Base-by-base conservation (phyloP, 306 rosid species). In the Vicia faba region DNA sequence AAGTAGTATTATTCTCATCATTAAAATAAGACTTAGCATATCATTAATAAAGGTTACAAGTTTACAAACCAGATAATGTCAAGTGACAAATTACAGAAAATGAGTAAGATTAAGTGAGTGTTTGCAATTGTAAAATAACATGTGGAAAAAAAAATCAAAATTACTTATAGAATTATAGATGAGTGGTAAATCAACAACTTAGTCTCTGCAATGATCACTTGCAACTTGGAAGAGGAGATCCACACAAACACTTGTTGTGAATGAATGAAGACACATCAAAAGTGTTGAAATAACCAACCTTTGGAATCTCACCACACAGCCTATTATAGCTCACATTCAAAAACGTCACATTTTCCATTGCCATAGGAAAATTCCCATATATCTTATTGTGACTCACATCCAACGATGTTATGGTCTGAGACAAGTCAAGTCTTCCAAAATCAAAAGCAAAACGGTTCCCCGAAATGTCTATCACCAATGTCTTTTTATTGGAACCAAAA, bases 251-350 rank as follows among this genome's bases (percentile, higher is more conserved):
- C 38, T 64, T 57, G 56, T 84, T 86, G 61, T 82, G 86, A 18
- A 56, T 5, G 11, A 56, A 29, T 0, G 73, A 8, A 0, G 31
- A 50, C n/a, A 13, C 2, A 26, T 75, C 82, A 44, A 43, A 43
- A 10, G 20, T 63, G 13, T 72, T 80, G 54, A 86, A 29, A 31
- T 72, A 31, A 1, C 88, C 88, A 1, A 80, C 84, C 8, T 44
- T 45, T 4, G 87, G 84, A 81, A 86, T 86, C 55, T 72, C 57
- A 29, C 88, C 88, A 29, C 87, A 86, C 19, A 86, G 45, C 49
- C 82, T 66, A 68, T 81, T 86, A 15, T 86, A 86, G 18, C 92
- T 86, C 16, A 84, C 85, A 36, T 86, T 84, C 31, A 86, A 38
- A 2, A 3, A 49, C 5, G 53, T 64, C 15, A 86, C 39, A 38